Base-by-base conservation (phyloP, 257 asterid species). In the Salvia hispanica region DNA sequence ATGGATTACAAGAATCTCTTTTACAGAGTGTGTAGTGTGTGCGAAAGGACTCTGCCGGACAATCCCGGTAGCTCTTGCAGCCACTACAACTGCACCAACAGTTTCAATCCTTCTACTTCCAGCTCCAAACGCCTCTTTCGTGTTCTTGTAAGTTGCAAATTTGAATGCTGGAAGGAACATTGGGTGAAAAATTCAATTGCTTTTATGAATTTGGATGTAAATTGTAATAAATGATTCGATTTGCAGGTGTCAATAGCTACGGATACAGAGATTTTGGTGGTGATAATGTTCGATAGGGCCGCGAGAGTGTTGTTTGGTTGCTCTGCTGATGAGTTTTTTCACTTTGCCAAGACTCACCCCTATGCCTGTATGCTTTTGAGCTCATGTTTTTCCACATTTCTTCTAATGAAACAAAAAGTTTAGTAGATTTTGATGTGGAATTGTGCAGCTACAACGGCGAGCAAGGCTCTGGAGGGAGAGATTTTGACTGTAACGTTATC, bases 261-360 rank as follows among this genome's bases (percentile, higher is more conserved):
- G 2, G 94, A 88, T 44, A 78, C 81, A 21, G 73, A 76, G 80
- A 96, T 83, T 50, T 77, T 80, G 63, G 90, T 77, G 79, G 96
- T 88, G 76, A 78, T 86, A 72, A 85, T 92, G 98, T 92, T 92
- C 78, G 96, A 92, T 65, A 82, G 96, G 75, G 96, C 81, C 13
- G 98, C 96, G 4, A 84, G 79, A 76, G 89, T 81, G 66, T 73
- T 92, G 77, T 85, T 92, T 80, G 98, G 97, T 58, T 92, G 98
- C 85, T 88, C 95, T 7, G 94, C 96, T 5, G 95, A 87, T 71
- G 94, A 88, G 70, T 85, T 92, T 71, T 86, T 88, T 67, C 83
- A 90, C 72, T 92, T 90, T 47, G 86, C 88, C 76, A 92, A 82
- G 69, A 80, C 76, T 65, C 90, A 79, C 48, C 95, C 98, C 56